These are phyloP conservation scores for Ambispora gerdemannii DNA, from an alignment of 192 early-diverging fungal genomes.

Conservation along the genomic window DNA sequence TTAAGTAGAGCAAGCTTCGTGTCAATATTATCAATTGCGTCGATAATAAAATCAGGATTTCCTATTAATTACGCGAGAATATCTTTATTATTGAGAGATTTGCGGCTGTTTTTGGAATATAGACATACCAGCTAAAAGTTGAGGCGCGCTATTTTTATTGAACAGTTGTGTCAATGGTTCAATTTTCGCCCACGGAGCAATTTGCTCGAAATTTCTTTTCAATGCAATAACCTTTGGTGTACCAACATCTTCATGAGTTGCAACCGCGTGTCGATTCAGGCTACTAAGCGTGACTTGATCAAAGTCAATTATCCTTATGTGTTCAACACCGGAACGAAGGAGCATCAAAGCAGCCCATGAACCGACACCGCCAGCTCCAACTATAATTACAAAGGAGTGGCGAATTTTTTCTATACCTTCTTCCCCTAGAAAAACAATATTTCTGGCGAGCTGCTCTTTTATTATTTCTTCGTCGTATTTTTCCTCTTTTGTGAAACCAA, in stretches of 20 bases:
- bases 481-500: neutral
- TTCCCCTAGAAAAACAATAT: slow-evolving; percentile 86
- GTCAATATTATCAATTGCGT: slow-evolving; percentile 95
- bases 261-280: slow-evolving; percentile 94
- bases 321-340: slow-evolving; percentile 80
- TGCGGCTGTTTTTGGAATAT: too few species aligned
- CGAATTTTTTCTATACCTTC: slow-evolving; percentile 71
- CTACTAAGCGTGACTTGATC: slow-evolving; percentile 93
- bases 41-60: slow-evolving; percentile 70
- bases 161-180: slow-evolving; percentile 81
- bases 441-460: slow-evolving; percentile 79
- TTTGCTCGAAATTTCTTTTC: slow-evolving; percentile 64
- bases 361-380: slow-evolving; percentile 95
- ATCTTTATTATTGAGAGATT: neutral
- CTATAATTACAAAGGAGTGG: slow-evolving; percentile 85
- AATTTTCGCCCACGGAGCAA: slow-evolving; percentile 75
- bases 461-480: slow-evolving; percentile 68
- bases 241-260: slow-evolving; percentile 85
- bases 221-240: slow-evolving; percentile 81
- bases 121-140: slow-evolving; percentile 66
- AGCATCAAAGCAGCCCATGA: slow-evolving; percentile 90
- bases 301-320: slow-evolving; percentile 91
- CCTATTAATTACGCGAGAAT: slow-evolving; percentile 26
- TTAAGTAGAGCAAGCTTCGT: slow-evolving; percentile 88
- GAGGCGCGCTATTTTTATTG: slow-evolving; percentile 59